Percentiles rank a stretch among this genome's conserved stretches.
phyloP scores from a whole-genome alignment of 1,284 basidiomycete species.

The Naganishia sp. region DNA sequence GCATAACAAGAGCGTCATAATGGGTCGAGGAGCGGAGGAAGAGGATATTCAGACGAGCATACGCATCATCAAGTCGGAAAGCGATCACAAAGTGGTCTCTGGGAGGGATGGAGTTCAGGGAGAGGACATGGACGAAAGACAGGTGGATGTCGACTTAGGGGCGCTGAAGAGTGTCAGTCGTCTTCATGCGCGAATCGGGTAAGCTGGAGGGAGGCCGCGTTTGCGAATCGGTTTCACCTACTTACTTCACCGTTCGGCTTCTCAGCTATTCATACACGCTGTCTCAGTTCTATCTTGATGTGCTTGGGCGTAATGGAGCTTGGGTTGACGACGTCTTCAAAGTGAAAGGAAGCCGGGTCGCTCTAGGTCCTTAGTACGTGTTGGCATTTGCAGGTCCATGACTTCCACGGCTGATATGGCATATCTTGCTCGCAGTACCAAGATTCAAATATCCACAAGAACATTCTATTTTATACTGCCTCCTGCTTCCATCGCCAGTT shows the following conservation, averaged over 20 bases:
- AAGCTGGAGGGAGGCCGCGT: constrained; percentile 43
- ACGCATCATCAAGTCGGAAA: constrained; percentile 3
- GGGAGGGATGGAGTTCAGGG: not conserved
- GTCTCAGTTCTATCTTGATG: constrained; percentile 85
- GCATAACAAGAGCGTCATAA: not conserved
- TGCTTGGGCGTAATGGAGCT: constrained; percentile 92
- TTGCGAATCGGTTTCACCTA: no score
- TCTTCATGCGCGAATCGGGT: constrained; percentile 92
- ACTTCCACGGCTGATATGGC: not conserved
- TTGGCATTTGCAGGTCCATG: not conserved
- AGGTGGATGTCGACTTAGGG: constrained; percentile 92
- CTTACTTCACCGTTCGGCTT: constrained; percentile 52
- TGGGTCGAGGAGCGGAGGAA: not conserved
- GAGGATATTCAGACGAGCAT: not conserved
- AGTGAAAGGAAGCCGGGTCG: constrained; percentile 79
- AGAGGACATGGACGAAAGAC: constrained; percentile 47
- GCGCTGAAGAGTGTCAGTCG: constrained; percentile 95
- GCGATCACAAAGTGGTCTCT: not conserved
- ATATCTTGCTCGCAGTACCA: constrained; percentile 65
- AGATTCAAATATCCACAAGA: constrained; percentile 97
- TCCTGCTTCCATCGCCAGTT: constrained; percentile 51
- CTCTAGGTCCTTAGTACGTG: constrained; percentile 74
- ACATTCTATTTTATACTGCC: constrained; percentile 96
- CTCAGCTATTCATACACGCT: constrained; percentile 58
- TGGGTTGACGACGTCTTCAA: constrained; percentile 98